Base-by-base conservation (phyloP, 2,329 filamentous ascomycete species). In the Dryadomyces sulphureus region DNA sequence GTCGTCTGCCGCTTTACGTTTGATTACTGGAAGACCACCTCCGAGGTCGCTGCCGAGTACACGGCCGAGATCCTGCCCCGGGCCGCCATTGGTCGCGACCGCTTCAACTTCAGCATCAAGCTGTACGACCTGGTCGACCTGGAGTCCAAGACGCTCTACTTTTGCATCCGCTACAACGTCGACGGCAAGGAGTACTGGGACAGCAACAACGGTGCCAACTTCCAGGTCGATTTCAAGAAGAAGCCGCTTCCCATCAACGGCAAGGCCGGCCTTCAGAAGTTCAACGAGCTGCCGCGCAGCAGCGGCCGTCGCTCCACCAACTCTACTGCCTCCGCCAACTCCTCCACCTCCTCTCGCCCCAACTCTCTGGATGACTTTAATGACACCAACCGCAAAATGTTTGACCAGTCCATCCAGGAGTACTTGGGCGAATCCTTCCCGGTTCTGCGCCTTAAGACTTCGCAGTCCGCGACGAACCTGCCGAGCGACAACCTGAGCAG, bases 11-110 rank as follows among this genome's bases (percentile, higher is more conserved):
- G 92, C 43, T 98, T 98, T 62, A 98, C 92, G 0, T 74, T 95
- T 41, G 92, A 98, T 62, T 92, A 94, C 65, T 98, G 92, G 92
- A 94, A 94, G 72, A 98, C 92, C 0, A 93, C 89, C 0, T 98
- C 92, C 1, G 92, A 98, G 60, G 84, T 96, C 2, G 73, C 74
- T 34, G 90, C 86, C n/a, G 88, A 95, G 56, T 98, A 77, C 66
- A 81, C 80, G 60, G 77, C 84, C 50, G 84, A 92, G 63, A 75
- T 90, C 40, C 77, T 79, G 38, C 77, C 77, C 24, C 76, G 76
- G 38, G 63, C 63, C 5, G 68, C 67, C 4, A 66, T 75, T 20
- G 79, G 81, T 41, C 81, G 82, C 55, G 92, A 98, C 61, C 78
- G 86, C 35, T 98, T 98, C 67, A 85, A 81, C 58, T 98, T 98